Conservation (phyloP, 192 early-diverging fungal species). For the Umbelopsis sp. region DNA sequence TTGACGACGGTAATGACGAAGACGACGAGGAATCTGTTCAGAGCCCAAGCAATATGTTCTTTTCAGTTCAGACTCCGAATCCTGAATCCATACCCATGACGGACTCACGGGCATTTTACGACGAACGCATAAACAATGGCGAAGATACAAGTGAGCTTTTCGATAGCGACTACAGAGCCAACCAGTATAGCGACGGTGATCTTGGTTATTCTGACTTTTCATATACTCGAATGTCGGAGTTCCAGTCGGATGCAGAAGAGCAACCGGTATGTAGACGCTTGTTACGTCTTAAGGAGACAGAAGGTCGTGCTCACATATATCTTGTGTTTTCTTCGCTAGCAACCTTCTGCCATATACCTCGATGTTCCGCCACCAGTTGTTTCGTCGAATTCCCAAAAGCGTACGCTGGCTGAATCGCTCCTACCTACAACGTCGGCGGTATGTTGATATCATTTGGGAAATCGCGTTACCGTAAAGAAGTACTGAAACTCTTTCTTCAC, state of each 20-base stretch:
- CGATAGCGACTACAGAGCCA: constrained; percentile 13
- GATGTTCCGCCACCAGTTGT: constrained; percentile 43
- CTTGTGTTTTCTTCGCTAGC: constrained; percentile 31
- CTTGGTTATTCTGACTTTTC: constrained; percentile 7
- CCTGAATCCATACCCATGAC: constrained; percentile 33
- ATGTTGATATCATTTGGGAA: neutral
- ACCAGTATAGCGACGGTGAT: constrained; percentile 1
- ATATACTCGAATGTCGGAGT: constrained; percentile 9
- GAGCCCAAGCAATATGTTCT: constrained; percentile 30
- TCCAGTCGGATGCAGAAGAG: constrained; percentile 29
- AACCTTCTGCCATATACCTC: constrained; percentile 55
- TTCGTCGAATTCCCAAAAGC: constrained; percentile 27
- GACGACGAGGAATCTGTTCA: constrained; percentile 25
- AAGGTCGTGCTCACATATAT: neutral
- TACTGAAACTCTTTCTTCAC: neutral
- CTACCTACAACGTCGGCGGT: constrained; percentile 46
- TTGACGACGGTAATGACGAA: constrained; percentile 35
- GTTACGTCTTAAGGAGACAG: neutral
- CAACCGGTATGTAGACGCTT: constrained; percentile 12
- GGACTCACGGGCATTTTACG: constrained; percentile 33
- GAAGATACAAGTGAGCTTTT: neutral
- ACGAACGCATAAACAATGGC: constrained; percentile 23
- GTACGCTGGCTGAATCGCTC: constrained; percentile 49
- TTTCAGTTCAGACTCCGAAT: constrained; percentile 26
- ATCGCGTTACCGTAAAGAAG: neutral